Percentiles rank a stretch among this genome's conserved stretches.
Conservation (phyloP, 768 basidiomycete genomes). For the Calocera viscosa region DNA sequence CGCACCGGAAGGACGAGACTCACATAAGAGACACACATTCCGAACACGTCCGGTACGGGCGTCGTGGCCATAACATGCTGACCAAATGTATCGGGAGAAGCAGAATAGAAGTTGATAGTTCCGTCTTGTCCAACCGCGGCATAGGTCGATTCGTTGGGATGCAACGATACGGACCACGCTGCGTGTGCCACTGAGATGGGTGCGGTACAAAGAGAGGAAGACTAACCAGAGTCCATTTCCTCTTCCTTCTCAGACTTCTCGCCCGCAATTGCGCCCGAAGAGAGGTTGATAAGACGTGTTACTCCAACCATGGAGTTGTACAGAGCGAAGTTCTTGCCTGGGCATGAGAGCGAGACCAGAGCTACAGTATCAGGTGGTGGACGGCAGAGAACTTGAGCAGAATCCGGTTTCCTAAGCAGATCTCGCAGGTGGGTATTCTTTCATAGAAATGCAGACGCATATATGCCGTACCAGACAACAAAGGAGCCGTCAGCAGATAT, state of each 20-base stretch:
- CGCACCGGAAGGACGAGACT: slow-evolving; percentile 21
- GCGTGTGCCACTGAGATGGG: slow-evolving; percentile 15
- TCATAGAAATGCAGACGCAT: neutral
- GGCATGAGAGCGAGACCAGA: neutral
- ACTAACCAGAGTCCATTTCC: neutral
- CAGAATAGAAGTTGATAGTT: slow-evolving; percentile 60
- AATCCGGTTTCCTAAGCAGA: neutral
- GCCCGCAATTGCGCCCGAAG: neutral
- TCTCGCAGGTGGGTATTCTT: neutral
- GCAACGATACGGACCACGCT: slow-evolving; percentile 80
- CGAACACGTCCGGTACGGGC: slow-evolving; percentile 63
- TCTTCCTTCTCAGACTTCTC: neutral
- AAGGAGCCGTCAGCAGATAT: neutral
- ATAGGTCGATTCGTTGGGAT: slow-evolving; percentile 60
- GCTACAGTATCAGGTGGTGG: neutral
- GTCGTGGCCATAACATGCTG: slow-evolving; percentile 44
- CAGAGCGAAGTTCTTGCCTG: neutral
- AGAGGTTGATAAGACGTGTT: neutral
- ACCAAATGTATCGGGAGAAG: slow-evolving; percentile 53
- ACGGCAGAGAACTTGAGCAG: neutral
- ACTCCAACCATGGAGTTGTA: neutral
- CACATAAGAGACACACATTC: slow-evolving; percentile 62
- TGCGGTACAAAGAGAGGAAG: neutral
- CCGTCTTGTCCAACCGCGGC: slow-evolving; percentile 63
- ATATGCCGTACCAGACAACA: neutral